Evolutionary conservation across 2,329 filamentous ascomycete species (phyloP).

Genomic region (Sodiomyces alkalinus): DNA sequence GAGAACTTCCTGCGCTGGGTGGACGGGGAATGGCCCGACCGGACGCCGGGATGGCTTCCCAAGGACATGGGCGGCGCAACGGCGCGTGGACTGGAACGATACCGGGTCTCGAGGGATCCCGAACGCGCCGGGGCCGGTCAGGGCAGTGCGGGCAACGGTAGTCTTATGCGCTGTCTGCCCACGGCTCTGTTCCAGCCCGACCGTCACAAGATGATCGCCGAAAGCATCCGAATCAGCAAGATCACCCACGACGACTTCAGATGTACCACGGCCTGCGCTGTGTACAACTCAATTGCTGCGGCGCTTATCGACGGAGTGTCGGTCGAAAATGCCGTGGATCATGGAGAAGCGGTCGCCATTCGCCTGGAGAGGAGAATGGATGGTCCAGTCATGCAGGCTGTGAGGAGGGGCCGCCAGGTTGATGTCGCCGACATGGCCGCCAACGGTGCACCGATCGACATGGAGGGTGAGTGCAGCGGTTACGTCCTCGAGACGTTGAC

Average conservation of each 20-base stretch:
- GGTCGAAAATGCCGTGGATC: slow-evolving; percentile 13
- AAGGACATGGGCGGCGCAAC: slow-evolving; percentile 25
- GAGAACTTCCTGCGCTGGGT: slow-evolving; percentile 25
- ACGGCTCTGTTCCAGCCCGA: slow-evolving; percentile 23
- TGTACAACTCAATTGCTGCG: slow-evolving; percentile 22
- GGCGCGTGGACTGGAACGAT: slow-evolving; percentile 15
- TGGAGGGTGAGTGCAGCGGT: slow-evolving; percentile 18
- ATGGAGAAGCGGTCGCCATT: slow-evolving; percentile 11
- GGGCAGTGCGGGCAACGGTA: slow-evolving; percentile 27
- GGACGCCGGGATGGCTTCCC: slow-evolving; percentile 16
- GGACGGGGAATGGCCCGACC: slow-evolving; percentile 25
- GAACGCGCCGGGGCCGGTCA: slow-evolving; percentile 19
- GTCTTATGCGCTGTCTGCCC: slow-evolving; percentile 30
- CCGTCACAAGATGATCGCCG: slow-evolving; percentile 11
- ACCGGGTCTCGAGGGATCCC: slow-evolving; percentile 13
- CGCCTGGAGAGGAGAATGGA: slow-evolving; percentile 11
- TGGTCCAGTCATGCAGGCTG: slow-evolving; percentile 10
- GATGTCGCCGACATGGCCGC: slow-evolving; percentile 14
- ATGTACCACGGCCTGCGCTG: slow-evolving; percentile 21
- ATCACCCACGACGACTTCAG: slow-evolving; percentile 22
- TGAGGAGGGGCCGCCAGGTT: slow-evolving; percentile 14
- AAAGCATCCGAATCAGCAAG: slow-evolving; percentile 21
- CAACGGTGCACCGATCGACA: slow-evolving; percentile 12
- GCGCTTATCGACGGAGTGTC: slow-evolving; percentile 14
- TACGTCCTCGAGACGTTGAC: slow-evolving; percentile 27